Base-by-base conservation (phyloP, 1,284 basidiomycete genomes). In the Ustilago nuda region DNA sequence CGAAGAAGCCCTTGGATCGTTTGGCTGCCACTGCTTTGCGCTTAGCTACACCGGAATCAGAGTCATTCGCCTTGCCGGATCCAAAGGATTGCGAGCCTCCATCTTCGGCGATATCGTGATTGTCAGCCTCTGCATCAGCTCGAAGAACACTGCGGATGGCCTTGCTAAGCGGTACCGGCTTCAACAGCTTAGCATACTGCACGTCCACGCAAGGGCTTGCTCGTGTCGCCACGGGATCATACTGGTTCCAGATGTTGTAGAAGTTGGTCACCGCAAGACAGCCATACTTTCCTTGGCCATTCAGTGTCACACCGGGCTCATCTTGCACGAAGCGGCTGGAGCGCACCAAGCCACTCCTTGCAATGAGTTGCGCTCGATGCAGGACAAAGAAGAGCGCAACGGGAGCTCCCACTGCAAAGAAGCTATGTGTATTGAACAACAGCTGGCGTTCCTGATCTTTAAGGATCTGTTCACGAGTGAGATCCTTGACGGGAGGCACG, bases 321-420 rank as follows among this genome's bases (percentile, higher is more conserved):
- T 71, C 88, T 76, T 88, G 88, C 1, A 87, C 87, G 6, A 87
- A 88, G 64, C 87, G 58, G 84, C 87, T 87, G 0, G 88, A 88
- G 52, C 88, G 72, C 59, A 88, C 88, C 51, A 88, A 78, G 2
- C 89, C 89, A 66, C 87, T 72, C 17, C 89, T 84, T 0, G 89
- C 89, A 70, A 89, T 88, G 17, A 89, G 77, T 71, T 89, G 89
- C 0, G 88, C 87, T 48, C 88, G 88, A 59, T 89, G 87, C 7
- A 90, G 82, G 68, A 89, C 89, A 12, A 89, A 83, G 78, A 89
- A 89, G 33, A 90, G 84, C 0, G 88, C 87, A 1, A 89, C 83
- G 0, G 89, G 89, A 59, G 88, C 88, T 6, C 89, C 89, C 15
- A 87, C 85, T 8, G 88, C 85, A 80, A 89, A 90, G 19, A 89